Base-by-base conservation (phyloP, 2,329 filamentous ascomycete species). In the Conoideocrella luteorostrata region DNA sequence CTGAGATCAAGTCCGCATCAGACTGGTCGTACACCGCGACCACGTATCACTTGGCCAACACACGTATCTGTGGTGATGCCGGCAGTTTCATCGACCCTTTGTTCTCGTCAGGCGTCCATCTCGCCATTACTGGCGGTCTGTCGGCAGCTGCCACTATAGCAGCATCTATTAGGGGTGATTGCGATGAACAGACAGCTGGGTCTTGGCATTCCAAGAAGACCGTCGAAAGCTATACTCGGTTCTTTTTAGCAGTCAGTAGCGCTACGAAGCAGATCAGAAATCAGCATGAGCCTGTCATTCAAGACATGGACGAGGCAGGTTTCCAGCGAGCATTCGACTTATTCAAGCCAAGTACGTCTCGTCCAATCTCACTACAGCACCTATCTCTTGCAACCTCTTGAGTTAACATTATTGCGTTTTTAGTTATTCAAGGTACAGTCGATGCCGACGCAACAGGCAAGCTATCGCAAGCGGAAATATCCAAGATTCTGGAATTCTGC, bases 1-100 rank as follows among this genome's bases (percentile, higher is more conserved):
- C 59, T 0, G 56, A 64, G 0, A 45, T 72, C 47, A 67, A 66
- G 46, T 54, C 59, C 0, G 71, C 68, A 2, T 68, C 69, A 0
- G 71, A 74, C 53, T 74, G 58, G 56, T 74, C 70, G 1, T 74
- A 75, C 51, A 68, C 56, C 36, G 63, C 72, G 4, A 60, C 64
- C 1, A 45, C 54, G 0, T 75, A 75, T 48, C 63, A 68, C 1
- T 43, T 54, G n/a, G 62, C 63, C 1, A 47, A 64, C 42, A 50
- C 60, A 4, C 69, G 70, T 15, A 60, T 73, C 10, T 61, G 55
- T 5, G 70, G 71, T 2, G 70, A 75, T 46, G 70, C 70, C 0
- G 71, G 68, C 2, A 67, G 63, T 48, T 75, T 75, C 48, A 71
- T 74, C 46, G 70, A 74, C 45, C 69, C 70, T 0, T 66, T 62